phyloP scores from a whole-genome alignment of 108 stramenopile genomes.

The Discostella pseudostelligera region DNA sequence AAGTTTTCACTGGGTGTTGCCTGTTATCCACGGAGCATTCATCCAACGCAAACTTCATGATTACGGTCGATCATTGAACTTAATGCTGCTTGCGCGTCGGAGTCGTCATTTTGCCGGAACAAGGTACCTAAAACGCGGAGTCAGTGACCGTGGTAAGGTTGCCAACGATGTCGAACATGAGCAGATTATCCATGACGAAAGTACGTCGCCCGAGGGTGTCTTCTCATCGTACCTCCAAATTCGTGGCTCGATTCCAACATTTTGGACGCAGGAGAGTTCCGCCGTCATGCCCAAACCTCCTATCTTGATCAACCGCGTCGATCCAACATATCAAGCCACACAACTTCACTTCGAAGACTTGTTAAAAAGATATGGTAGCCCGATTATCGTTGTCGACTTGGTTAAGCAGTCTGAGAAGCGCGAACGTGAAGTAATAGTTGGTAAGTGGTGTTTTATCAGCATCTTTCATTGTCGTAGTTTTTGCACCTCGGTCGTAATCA shows the following conservation, averaged over 20 bases:
- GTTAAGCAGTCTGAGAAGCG: slow-evolving; percentile 94
- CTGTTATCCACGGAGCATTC: slow-evolving; percentile 95
- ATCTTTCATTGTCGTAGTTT: no score
- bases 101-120: slow-evolving; percentile 98
- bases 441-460: no score
- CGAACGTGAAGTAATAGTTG: slow-evolving; percentile 93
- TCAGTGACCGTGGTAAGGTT: slow-evolving; percentile 92
- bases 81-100: slow-evolving; percentile 90
- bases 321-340: slow-evolving; percentile 92
- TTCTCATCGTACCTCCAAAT: slow-evolving; percentile 93
- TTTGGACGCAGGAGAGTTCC: slow-evolving; percentile 94
- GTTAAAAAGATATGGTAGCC: slow-evolving; percentile 89
- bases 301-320: slow-evolving; percentile 91
- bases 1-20: slow-evolving; percentile 86
- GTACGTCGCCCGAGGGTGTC: slow-evolving; percentile 69
- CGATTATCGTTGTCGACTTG: slow-evolving; percentile 92
- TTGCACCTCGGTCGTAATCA: no score
- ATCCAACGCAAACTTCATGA: slow-evolving; percentile 89
- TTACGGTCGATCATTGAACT: slow-evolving; percentile 86
- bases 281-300: slow-evolving; percentile 97
- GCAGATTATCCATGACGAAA: slow-evolving; percentile 94
- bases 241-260: slow-evolving; percentile 96
- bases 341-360: slow-evolving; percentile 94
- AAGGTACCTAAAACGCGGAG: slow-evolving; percentile 96
- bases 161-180: slow-evolving; percentile 95